Evolutionary conservation across 1,139 yeast species (phyloP), one percentile per base, ranked within the genome.

Genomic region (Sugiyamaella paludigena): DNA sequence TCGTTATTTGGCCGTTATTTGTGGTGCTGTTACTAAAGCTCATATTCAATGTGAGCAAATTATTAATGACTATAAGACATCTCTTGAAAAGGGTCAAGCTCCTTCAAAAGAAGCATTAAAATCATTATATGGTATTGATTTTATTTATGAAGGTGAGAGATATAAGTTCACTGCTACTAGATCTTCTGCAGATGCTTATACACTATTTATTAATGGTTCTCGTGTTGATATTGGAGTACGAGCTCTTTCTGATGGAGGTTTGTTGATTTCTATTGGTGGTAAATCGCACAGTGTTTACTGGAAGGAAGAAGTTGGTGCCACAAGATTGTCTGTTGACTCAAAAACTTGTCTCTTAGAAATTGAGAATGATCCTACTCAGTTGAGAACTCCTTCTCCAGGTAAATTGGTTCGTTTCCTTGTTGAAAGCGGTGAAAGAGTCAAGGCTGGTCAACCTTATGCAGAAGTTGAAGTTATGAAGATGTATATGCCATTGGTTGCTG

Each of bases 381-480:
- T 94, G 65, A 84, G 98, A 74, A 88, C 98, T 41, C 98, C 98
- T 40, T 91, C 98, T 39, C 99, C 98, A 48, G 99, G 99, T 77
- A 92, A 94, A 72, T 79, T 92, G 61, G 95, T 91, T 52, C 88
- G 88, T 68, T 94, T 82, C 70, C 77, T 92, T 62, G 95, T 92
- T 54, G 98, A 92, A 66, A 86, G 86, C 62, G 98, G 98, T 58
- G 98, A 92, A 58, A 98, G 91, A 63, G 81, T 92, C 60, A 73
- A 73, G 54, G 83, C 95, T 53, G 98, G 98, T 53, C 96, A 92
- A 72, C 83, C 97, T 40, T 94, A 81, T 65, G 98, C 98, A 40
- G 98, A 92, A 73, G 96, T 92, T 51, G 99, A 92, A 74, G 98
- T 92, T 59, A 92, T 92, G 99, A 92, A 92, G 73, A 91, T 91